Percentiles rank a stretch among this genome's conserved stretches.
These are phyloP conservation scores for Ceraceosorus bombacis DNA, from an alignment of 1,284 basidiomycete species.

Conservation along the genomic window DNA sequence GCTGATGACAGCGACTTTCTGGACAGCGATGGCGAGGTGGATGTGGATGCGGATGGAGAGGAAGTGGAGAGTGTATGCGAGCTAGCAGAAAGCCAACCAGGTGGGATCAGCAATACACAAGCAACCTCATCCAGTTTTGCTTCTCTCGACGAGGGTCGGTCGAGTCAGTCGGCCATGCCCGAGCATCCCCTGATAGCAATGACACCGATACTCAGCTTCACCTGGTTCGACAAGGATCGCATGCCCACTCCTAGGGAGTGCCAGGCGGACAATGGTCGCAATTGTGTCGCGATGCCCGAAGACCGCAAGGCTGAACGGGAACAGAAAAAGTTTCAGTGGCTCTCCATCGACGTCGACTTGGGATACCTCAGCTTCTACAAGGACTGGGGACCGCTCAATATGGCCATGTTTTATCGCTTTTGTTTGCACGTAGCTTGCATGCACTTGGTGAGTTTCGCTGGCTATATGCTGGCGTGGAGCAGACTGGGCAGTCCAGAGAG, in stretches of 20 bases:
- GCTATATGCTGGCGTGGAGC: too few species aligned
- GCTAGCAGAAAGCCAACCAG: constrained; percentile 4
- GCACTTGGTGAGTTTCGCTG: too few species aligned
- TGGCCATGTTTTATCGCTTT: constrained; percentile 58
- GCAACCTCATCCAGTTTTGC: too few species aligned
- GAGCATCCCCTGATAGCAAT: constrained; percentile 1
- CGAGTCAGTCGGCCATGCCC: constrained; percentile 4
- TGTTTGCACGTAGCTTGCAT: constrained; percentile 65
- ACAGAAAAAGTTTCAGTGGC: constrained; percentile 20
- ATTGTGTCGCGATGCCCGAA: not conserved
- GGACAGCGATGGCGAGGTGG: constrained; percentile 28
- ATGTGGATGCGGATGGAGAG: constrained; percentile 12
- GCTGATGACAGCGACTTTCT: constrained; percentile 39
- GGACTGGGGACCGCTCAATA: constrained; percentile 61
- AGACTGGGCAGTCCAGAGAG: too few species aligned
- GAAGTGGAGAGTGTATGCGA: constrained; percentile 22
- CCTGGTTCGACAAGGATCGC: constrained; percentile 19
- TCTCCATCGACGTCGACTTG: constrained; percentile 73
- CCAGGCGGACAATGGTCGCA: constrained; percentile 1
- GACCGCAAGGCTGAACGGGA: not conserved
- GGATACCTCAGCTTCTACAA: constrained; percentile 75
- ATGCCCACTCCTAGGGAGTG: constrained; percentile 14
- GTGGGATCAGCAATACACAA: not conserved
- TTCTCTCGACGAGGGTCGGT: too few species aligned
- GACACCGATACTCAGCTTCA: constrained; percentile 32